Conservation (phyloP, 768 basidiomycete species). For the Mycena polygramma region DNA sequence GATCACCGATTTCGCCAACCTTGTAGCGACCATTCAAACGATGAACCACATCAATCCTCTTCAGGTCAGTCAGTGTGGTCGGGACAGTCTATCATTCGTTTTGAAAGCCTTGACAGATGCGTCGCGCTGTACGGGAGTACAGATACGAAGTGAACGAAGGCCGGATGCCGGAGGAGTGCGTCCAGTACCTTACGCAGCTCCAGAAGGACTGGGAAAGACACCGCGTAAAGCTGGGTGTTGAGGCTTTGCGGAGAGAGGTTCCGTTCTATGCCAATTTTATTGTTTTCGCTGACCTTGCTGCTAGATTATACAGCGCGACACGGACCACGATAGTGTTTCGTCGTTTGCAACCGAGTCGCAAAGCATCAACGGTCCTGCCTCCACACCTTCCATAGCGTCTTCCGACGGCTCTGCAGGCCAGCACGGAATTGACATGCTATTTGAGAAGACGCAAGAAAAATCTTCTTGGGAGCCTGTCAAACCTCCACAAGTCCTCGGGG, state of each 20-base stretch:
- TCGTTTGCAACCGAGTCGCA: conserved; percentile 60
- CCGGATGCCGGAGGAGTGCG: conserved; percentile 94
- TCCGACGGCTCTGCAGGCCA: conserved; percentile 56
- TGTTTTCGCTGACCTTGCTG: conserved; percentile 18
- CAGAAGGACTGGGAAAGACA: conserved; percentile 99
- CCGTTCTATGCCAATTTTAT: background rate
- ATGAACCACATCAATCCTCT: conserved; percentile 92
- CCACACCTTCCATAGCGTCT: conserved; percentile 51
- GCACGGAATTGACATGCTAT: conserved; percentile 82
- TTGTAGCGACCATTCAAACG: conserved; percentile 91
- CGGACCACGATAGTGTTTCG: conserved; percentile 73
- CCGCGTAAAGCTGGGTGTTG: conserved; percentile 87
- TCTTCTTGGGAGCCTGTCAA: conserved; percentile 83
- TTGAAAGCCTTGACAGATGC: conserved; percentile 70
- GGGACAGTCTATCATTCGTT: background rate
- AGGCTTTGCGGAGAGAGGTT: conserved; percentile 88
- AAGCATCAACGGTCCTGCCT: conserved; percentile 36
- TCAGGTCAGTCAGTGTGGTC: conserved; percentile 65
- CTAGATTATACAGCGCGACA: conserved; percentile 78
- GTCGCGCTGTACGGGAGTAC: conserved; percentile 92
- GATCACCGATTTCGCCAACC: conserved; percentile 86
- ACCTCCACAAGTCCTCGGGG: conserved; percentile 87
- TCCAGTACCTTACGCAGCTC: conserved; percentile 92
- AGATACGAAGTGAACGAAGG: conserved; percentile 94
- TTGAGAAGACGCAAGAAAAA: conserved; percentile 75